Conservation (phyloP, 2,329 filamentous ascomycete species). For the Trichoderma afroharzianum region DNA sequence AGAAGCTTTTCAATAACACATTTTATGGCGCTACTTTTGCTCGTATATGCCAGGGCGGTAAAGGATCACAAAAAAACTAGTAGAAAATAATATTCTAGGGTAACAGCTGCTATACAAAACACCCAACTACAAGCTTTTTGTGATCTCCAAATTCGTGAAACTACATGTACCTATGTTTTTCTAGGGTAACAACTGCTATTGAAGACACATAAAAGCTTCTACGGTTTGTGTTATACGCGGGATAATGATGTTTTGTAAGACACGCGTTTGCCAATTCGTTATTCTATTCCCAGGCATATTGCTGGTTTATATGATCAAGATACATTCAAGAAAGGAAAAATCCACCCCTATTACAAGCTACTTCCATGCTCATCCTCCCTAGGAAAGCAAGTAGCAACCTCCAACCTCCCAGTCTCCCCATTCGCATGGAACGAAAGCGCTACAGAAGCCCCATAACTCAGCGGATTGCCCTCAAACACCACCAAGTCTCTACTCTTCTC, state of each 20-base stretch:
- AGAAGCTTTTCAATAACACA: neutral
- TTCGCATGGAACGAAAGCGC: slow-evolving; percentile 34
- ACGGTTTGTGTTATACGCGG: no score
- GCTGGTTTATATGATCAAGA: neutral
- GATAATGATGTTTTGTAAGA: neutral
- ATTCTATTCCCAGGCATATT: neutral
- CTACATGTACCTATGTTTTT: no score
- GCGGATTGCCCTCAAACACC: slow-evolving; percentile 41
- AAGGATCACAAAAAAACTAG: neutral
- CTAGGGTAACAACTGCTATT: neutral
- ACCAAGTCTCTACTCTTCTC: slow-evolving; percentile 37
- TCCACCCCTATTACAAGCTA: neutral
- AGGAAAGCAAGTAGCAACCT: slow-evolving; percentile 34
- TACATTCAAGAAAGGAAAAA: neutral
- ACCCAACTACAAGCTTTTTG: no score
- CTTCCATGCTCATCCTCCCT: slow-evolving; percentile 3
- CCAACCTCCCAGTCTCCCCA: slow-evolving; percentile 27
- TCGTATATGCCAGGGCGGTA: no score
- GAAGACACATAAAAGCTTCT: neutral
- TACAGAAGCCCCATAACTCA: slow-evolving; percentile 39
- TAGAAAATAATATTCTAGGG: no score
- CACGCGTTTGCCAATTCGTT: neutral
- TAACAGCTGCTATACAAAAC: no score
- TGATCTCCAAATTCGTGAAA: no score
- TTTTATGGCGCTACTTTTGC: neutral